Percentiles rank a stretch among this genome's conserved stretches.
phyloP scores from a whole-genome alignment of 1,139 yeast species.

The Suhomyces yuchorum region DNA sequence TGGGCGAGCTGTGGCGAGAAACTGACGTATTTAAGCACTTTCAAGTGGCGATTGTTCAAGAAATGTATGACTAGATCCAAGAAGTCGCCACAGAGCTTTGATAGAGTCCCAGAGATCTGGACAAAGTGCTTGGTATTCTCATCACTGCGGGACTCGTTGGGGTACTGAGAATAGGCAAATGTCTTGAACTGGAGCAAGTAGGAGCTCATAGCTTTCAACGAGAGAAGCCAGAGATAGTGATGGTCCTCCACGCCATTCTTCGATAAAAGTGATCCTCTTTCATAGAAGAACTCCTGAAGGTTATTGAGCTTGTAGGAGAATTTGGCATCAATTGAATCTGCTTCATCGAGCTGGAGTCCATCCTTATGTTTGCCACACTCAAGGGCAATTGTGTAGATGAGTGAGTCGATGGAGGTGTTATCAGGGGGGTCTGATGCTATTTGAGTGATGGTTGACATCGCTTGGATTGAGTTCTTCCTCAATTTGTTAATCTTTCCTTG shows the following conservation, averaged over 20 bases:
- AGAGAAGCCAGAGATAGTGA: slow-evolving; percentile 25
- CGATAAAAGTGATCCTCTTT: slow-evolving; percentile 18
- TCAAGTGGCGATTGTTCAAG: slow-evolving; percentile 2
- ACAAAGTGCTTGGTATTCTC: slow-evolving; percentile 9
- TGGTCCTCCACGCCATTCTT: slow-evolving; percentile 18
- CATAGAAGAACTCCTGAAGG: slow-evolving; percentile 26
- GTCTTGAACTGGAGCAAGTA: slow-evolving; percentile 16
- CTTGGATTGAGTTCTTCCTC: not conserved
- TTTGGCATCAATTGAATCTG: slow-evolving; percentile 7
- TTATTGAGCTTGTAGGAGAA: slow-evolving; percentile 19
- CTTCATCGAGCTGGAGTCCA: slow-evolving; percentile 1
- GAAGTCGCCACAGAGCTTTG: slow-evolving; percentile 18
- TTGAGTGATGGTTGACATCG: slow-evolving; percentile 5
- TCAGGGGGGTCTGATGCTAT: slow-evolving; percentile 8
- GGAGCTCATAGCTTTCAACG: slow-evolving; percentile 17
- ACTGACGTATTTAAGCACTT: slow-evolving; percentile 2
- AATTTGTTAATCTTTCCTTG: not conserved
- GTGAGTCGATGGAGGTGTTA: slow-evolving; percentile 1
- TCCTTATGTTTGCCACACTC: slow-evolving; percentile 8
- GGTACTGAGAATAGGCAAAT: slow-evolving; percentile 14
- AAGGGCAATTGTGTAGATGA: slow-evolving; percentile 6
- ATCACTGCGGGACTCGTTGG: slow-evolving; percentile 6
- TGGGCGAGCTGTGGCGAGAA: not conserved
- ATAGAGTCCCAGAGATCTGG: slow-evolving; percentile 10
- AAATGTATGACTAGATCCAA: slow-evolving; percentile 12